Base-by-base conservation (phyloP, 495 filamentous ascomycete species). In the Ramalina intermedia region DNA sequence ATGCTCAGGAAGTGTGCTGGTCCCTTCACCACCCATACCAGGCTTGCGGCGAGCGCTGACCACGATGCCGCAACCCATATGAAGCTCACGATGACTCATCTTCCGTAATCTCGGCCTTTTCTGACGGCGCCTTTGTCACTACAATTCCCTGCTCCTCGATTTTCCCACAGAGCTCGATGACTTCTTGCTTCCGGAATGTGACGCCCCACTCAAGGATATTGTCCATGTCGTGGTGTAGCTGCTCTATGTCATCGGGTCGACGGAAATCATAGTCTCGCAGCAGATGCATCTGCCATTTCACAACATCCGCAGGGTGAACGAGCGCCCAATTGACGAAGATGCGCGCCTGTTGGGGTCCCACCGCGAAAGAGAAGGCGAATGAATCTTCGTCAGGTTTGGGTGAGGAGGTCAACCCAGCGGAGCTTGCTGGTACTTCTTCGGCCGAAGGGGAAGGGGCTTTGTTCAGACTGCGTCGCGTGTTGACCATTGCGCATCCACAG, bases 171-270 rank as follows among this genome's bases (percentile, higher is more conserved):
- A 14, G 4, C 23, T 43, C 41, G 6, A 18, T 24, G 11, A 42
- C 38, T n/a, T 38, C 17, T 26, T 20, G 7, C 45, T 47, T 47
- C 29, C 45, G 37, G 16, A 11, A 6, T 11, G n/a, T 43, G 9
- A 47, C 16, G 24, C 45, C 43, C 43, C 50, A 47, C 16, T 51
- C 47, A 16, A 49, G 11, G 6, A 49, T 49, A 17, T 49, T 43
- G 4, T 49, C 23, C 11, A 49, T 26, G 35, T 49, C 37, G 20
- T 49, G 47, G 11, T 49, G 37, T 2, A 49, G 36, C 21, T 26
- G 37, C 41, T 23, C 21, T 37, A 43, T 8, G 23, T 49, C 23
- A 29, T 49, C 47, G 4, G 13, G 24, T 14, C 29, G 26, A 21
- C 24, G 13, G 26, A 21, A 49, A 23, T 23, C 42, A 2, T 49